Percentiles rank a stretch among this genome's conserved stretches.
Conservation (phyloP, 495 filamentous ascomycete genomes). For the Hyaloscypha hepaticicola region DNA sequence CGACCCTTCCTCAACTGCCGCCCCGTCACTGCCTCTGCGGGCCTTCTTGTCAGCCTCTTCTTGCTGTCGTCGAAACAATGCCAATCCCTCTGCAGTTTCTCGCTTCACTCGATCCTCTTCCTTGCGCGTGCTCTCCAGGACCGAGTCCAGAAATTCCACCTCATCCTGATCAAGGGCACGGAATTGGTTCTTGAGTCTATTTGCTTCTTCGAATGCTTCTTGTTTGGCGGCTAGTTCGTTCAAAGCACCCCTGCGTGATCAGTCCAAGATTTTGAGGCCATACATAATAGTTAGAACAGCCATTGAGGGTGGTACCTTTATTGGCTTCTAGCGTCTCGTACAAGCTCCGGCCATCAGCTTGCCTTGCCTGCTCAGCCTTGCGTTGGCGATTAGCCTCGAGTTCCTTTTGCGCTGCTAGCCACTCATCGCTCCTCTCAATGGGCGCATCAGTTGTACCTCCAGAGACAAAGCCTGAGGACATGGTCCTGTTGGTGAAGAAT, state of each 20-base stretch:
- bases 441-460: conserved; percentile 71
- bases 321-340: conserved; percentile 90
- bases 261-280: conserved; percentile 8
- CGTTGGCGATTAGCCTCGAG: conserved; percentile 54
- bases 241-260: conserved; percentile 30
- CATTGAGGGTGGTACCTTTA: conserved; percentile 62
- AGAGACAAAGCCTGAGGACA: conserved; percentile 90
- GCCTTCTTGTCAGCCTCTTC: conserved; percentile 58
- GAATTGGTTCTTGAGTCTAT: conserved; percentile 88
- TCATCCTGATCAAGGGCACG: conserved; percentile 91
- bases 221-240: conserved; percentile 74
- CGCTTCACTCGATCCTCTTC: conserved; percentile 73
- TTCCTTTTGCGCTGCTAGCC: conserved; percentile 73
- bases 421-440: conserved; percentile 63
- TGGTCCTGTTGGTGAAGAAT: conserved; percentile 30
- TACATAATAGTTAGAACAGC: background rate
- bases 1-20: conserved; percentile 31
- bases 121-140: conserved; percentile 63
- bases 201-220: conserved; percentile 91
- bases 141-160: conserved; percentile 82
- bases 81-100: conserved; percentile 73
- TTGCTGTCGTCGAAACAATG: conserved; percentile 65
- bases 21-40: conserved; percentile 39
- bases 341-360: conserved; percentile 69
- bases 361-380: conserved; percentile 48